phyloP scores from a whole-genome alignment of 306 rosid genomes.

The Cajanus cajan region DNA sequence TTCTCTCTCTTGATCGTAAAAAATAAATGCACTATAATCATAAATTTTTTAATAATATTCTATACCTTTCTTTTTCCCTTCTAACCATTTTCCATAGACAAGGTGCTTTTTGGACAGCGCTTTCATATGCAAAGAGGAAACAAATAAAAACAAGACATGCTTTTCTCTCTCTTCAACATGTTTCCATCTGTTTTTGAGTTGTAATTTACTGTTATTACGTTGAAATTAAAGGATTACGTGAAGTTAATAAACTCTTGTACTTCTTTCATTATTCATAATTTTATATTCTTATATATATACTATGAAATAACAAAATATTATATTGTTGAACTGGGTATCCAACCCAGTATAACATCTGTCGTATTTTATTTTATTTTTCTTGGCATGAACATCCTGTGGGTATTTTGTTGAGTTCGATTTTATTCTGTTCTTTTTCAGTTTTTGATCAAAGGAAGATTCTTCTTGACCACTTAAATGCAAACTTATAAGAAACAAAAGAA shows the following conservation, averaged over 20 bases:
- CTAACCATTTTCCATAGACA: constrained; percentile 32
- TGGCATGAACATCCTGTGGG: not conserved
- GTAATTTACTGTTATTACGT: constrained; percentile 28
- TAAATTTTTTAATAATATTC: constrained; percentile 26
- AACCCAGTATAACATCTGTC: no score
- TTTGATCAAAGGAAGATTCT: constrained; percentile 29
- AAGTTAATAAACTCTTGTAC: not conserved
- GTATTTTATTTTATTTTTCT: not conserved
- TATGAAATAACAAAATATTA: not conserved
- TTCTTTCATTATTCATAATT: not conserved
- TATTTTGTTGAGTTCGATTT: not conserved
- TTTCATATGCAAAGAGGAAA: constrained; percentile 34
- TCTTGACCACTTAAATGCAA: not conserved
- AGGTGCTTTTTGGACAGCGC: constrained; percentile 31
- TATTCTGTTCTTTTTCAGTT: not conserved
- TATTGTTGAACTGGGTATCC: no score
- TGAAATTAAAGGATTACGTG: constrained; percentile 27
- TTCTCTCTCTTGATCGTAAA: not conserved
- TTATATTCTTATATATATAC: not conserved
- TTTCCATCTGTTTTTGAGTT: constrained; percentile 30
- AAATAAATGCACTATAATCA: not conserved
- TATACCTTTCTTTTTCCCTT: constrained; percentile 21
- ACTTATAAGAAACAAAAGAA: constrained; percentile 29
- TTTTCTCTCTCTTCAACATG: constrained; percentile 40
- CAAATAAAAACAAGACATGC: constrained; percentile 33